These are phyloP conservation scores for Ilyonectria robusta DNA, from an alignment of 2,329 filamentous ascomycete genomes.

Conservation along the genomic window DNA sequence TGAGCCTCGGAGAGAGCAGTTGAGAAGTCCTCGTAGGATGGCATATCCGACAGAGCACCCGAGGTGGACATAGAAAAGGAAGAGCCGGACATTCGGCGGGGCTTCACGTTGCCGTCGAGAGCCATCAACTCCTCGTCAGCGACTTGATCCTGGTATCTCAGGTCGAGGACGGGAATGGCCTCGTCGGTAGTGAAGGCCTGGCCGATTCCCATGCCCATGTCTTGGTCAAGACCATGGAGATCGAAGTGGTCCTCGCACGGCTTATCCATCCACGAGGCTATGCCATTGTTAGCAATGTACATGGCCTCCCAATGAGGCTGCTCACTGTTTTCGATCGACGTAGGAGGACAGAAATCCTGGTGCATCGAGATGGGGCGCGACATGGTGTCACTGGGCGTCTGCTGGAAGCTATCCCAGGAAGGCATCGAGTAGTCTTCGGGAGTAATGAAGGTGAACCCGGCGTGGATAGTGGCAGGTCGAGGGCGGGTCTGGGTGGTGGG, in stretches of 20 bases:
- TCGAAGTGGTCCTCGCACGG: conserved; percentile 70
- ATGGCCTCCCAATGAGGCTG: conserved; percentile 30
- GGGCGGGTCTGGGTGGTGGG: conserved; percentile 67
- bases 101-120: conserved; percentile 67
- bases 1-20: conserved; percentile 76
- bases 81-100: conserved; percentile 78
- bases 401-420: conserved; percentile 71
- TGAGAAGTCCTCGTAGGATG: conserved; percentile 80
- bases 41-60: conserved; percentile 75
- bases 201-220: conserved; percentile 72
- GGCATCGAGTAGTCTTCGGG: conserved; percentile 67
- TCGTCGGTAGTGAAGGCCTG: conserved; percentile 76
- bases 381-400: conserved; percentile 65
- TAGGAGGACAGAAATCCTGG: conserved; percentile 69
- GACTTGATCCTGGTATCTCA: conserved; percentile 65
- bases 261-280: conserved; percentile 65
- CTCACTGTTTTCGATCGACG: conserved; percentile 66
- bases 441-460: conserved; percentile 72
- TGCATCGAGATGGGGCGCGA: conserved; percentile 70
- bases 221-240: conserved; percentile 68
- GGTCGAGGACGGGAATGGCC: conserved; percentile 72
- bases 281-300: conserved; percentile 33
- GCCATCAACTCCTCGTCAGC: conserved; percentile 65
- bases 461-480: conserved; percentile 72
- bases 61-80: conserved; percentile 81